phyloP scores from a whole-genome alignment of 345 rosid genomes.

The Clausena lansium region DNA sequence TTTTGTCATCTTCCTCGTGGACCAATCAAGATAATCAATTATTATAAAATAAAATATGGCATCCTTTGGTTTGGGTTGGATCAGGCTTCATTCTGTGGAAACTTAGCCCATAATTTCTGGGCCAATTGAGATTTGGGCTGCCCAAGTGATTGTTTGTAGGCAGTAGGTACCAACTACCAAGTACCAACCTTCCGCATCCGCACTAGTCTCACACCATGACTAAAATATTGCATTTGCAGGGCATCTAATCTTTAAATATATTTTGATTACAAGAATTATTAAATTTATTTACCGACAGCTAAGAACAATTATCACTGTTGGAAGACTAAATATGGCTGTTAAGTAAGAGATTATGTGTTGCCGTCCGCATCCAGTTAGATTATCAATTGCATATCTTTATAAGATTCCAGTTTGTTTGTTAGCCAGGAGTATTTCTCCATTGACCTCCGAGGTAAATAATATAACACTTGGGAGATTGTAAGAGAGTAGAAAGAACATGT shows the following conservation, averaged over 20 bases:
- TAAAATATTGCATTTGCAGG: too few species aligned
- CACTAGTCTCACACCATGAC: background rate
- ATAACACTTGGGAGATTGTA: background rate
- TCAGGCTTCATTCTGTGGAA: background rate
- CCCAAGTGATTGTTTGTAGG: background rate
- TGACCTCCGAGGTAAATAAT: background rate
- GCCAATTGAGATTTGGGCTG: background rate
- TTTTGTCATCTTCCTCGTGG: background rate
- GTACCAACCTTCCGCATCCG: background rate
- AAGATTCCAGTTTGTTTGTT: background rate
- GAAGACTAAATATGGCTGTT: background rate
- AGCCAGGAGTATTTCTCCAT: background rate
- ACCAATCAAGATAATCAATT: too few species aligned
- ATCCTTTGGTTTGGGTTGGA: background rate
- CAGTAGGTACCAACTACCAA: too few species aligned
- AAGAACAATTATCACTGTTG: too few species aligned
- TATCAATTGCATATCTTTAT: background rate
- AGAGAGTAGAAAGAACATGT: background rate
- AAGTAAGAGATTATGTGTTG: background rate
- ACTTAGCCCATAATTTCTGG: background rate
- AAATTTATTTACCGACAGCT: background rate
- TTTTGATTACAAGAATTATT: too few species aligned
- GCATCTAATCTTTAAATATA: too few species aligned
- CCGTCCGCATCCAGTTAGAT: background rate
- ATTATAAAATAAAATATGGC: too few species aligned